These are phyloP conservation scores for Halophytophthora batemanensis DNA, from an alignment of 352 stramenopile species.

Conservation along the genomic window DNA sequence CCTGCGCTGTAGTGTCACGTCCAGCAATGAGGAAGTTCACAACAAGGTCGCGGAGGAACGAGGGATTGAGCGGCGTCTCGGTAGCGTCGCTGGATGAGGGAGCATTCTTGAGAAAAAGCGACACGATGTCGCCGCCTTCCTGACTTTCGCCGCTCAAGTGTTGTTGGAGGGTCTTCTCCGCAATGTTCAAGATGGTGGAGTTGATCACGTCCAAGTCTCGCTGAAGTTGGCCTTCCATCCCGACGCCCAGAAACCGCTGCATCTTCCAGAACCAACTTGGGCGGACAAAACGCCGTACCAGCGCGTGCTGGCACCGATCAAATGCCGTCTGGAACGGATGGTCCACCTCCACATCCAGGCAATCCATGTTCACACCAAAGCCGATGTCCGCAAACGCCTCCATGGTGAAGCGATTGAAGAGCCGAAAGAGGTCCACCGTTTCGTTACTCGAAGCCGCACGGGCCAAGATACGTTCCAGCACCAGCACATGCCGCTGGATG, in stretches of 20 bases:
- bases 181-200: conserved; percentile 42
- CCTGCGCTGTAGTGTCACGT: conserved; percentile 70
- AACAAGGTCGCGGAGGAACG: conserved; percentile 69
- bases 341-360: conserved; percentile 32
- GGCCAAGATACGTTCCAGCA: conserved; percentile 28
- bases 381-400: conserved; percentile 55
- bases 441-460: conserved; percentile 10
- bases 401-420: conserved; percentile 48
- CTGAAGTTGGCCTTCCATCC: conserved; percentile 31
- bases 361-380: conserved; percentile 49
- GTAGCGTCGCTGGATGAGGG: conserved; percentile 8
- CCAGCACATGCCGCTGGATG: conserved; percentile 30
- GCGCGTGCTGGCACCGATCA: conserved; percentile 30
- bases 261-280: conserved; percentile 49
- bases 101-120: conserved; percentile 47
- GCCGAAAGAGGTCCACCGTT: conserved; percentile 32
- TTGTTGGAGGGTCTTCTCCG: conserved; percentile 28
- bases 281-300: conserved; percentile 28
- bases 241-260: conserved; percentile 29
- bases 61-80: conserved; percentile 29
- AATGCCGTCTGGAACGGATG: conserved; percentile 54
- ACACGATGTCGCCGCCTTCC: conserved; percentile 34
- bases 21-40: conserved; percentile 81
- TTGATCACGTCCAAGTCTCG: conserved; percentile 45
- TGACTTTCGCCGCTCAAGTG: conserved; percentile 4